Evolutionary conservation across 2,329 filamentous ascomycete genomes (phyloP).

Genomic region (Hypoxylon sp.): DNA sequence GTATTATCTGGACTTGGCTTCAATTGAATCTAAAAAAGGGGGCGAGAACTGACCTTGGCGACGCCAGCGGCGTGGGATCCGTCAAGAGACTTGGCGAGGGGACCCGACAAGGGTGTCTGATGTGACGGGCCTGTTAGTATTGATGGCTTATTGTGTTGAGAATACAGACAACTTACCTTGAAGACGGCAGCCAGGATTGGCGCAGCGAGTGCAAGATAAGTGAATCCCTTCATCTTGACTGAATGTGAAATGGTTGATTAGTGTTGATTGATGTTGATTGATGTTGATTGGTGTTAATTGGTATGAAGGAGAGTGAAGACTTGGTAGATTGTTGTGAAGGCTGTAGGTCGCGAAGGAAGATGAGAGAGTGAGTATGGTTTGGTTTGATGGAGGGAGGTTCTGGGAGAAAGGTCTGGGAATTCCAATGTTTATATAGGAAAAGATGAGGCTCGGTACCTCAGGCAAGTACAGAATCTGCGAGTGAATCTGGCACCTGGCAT

Average conservation of each 20-base stretch:
- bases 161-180: neutral
- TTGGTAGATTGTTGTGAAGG: neutral
- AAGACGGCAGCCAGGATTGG: constrained; percentile 13
- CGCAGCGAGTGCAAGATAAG: constrained; percentile 11
- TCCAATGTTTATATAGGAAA: neutral
- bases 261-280: neutral
- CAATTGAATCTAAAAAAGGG: neutral
- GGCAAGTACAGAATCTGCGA: neutral
- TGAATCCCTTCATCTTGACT: constrained; percentile 26
- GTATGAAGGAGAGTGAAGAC: neutral
- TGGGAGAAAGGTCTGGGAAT: neutral
- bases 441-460: neutral
- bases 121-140: neutral
- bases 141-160: neutral
- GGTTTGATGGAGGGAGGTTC: neutral
- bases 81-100: neutral
- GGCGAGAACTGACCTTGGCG: neutral
- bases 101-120: neutral
- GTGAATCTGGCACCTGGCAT: neutral
- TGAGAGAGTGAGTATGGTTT: neutral
- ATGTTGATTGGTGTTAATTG: too few relatives aligned
- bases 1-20: neutral
- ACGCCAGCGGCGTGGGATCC: neutral
- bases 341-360: neutral
- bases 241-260: neutral